These are phyloP conservation scores for Vitis rotundifolia DNA, from an alignment of 164 flowering plant species.

Conservation along the genomic window DNA sequence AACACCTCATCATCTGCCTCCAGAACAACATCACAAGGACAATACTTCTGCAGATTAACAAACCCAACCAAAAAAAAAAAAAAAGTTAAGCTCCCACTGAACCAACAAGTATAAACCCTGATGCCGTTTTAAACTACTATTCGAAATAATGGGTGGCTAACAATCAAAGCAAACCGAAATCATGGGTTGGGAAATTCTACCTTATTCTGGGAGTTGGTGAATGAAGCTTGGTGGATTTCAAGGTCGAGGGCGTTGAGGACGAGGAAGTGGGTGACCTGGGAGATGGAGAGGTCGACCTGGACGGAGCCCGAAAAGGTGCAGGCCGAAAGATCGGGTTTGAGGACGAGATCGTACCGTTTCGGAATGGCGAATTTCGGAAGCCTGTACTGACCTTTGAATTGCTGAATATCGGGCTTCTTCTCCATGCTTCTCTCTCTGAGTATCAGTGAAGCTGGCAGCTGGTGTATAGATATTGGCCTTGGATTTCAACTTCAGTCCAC, in stretches of 20 bases:
- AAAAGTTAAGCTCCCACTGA: neutral
- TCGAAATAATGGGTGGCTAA: neutral
- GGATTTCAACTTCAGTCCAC: no score
- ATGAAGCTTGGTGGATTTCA: conserved; percentile 27
- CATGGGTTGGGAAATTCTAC: conserved; percentile 1
- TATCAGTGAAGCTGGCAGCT: no score
- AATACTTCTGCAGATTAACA: conserved; percentile 21
- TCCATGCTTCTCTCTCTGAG: neutral
- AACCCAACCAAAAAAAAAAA: neutral
- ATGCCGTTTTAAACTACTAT: no score
- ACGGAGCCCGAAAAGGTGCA: conserved; percentile 64
- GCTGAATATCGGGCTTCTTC: conserved; percentile 17
- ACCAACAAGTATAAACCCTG: no score
- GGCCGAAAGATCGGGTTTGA: conserved; percentile 57
- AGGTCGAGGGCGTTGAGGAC: conserved; percentile 71
- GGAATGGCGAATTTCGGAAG: conserved; percentile 66
- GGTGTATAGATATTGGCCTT: no score
- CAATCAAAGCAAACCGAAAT: neutral
- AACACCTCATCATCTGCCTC: conserved; percentile 60
- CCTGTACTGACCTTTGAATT: conserved; percentile 59
- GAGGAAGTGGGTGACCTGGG: conserved; percentile 47
- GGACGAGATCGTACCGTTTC: conserved; percentile 54
- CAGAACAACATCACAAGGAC: conserved; percentile 36
- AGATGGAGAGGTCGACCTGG: conserved; percentile 36
- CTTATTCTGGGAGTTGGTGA: conserved; percentile 21